phyloP scores from a whole-genome alignment of 805 yeast species.

The Saturnispora hagleri region DNA sequence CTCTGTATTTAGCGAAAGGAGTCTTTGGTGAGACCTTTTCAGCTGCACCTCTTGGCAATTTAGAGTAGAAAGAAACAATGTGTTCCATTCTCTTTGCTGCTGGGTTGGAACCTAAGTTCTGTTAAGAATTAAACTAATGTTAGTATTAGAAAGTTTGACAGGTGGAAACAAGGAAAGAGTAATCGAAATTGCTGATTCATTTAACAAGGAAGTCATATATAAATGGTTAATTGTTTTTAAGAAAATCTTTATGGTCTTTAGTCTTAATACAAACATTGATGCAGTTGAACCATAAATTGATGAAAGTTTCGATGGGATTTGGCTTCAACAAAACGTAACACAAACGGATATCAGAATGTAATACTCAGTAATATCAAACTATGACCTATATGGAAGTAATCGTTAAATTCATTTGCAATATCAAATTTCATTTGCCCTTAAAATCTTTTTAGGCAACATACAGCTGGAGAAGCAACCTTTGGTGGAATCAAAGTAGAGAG shows the following conservation, averaged over 20 bases:
- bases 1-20: slow-evolving; percentile 69
- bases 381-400: no score
- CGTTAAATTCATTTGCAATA: no score
- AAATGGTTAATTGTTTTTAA: no score
- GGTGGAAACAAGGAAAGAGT: neutral
- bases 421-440: no score
- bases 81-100: slow-evolving; percentile 94
- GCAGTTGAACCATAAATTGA: no score
- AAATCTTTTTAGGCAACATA: slow-evolving; percentile 31
- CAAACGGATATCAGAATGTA: no score
- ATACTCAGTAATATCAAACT: no score
- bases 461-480: slow-evolving; percentile 93
- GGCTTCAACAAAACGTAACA: no score
- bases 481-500: slow-evolving; percentile 97
- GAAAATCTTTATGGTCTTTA: no score
- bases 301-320: no score
- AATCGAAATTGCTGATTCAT: neutral
- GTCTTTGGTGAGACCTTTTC: slow-evolving; percentile 63
- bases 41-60: slow-evolving; percentile 90
- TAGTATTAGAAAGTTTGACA: neutral
- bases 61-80: slow-evolving; percentile 92
- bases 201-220: neutral
- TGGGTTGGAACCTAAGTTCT: slow-evolving; percentile 92
- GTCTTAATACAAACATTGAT: no score
- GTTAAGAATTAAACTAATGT: slow-evolving; percentile 9